Evolutionary conservation across 768 basidiomycete species (phyloP).

Genomic region (Neoboletus subvelutipes): DNA sequence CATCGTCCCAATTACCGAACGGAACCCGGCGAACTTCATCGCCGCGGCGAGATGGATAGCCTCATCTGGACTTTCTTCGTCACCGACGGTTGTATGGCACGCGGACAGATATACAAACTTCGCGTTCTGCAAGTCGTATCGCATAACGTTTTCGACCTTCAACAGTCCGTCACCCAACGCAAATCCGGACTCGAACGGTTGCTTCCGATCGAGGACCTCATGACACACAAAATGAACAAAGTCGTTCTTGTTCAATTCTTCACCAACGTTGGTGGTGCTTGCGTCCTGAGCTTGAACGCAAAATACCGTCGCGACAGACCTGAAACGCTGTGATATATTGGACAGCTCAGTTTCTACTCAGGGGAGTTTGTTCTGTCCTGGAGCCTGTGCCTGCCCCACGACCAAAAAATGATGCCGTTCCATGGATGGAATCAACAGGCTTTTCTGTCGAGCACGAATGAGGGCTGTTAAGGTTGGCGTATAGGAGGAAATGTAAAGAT

Average conservation of each 20-base stretch:
- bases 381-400: background rate
- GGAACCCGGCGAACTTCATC: too few species aligned
- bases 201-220: background rate
- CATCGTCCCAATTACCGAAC: too few species aligned
- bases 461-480: background rate
- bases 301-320: background rate
- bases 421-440: background rate
- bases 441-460: background rate
- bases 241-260: background rate
- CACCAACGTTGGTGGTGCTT: background rate
- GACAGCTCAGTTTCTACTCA: background rate
- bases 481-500: too few species aligned
- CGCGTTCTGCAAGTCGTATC: too few species aligned
- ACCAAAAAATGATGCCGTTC: background rate
- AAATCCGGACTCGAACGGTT: background rate
- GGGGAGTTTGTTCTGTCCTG: background rate
- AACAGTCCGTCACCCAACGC: background rate
- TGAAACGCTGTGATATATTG: background rate
- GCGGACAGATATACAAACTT: too few species aligned
- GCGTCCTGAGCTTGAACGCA: background rate
- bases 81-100: too few species aligned
- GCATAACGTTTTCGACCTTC: too few species aligned
- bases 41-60: too few species aligned
- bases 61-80: too few species aligned
- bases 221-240: background rate